These are phyloP conservation scores for Fistulinella prunicolor DNA, from an alignment of 768 basidiomycete species.

Conservation along the genomic window DNA sequence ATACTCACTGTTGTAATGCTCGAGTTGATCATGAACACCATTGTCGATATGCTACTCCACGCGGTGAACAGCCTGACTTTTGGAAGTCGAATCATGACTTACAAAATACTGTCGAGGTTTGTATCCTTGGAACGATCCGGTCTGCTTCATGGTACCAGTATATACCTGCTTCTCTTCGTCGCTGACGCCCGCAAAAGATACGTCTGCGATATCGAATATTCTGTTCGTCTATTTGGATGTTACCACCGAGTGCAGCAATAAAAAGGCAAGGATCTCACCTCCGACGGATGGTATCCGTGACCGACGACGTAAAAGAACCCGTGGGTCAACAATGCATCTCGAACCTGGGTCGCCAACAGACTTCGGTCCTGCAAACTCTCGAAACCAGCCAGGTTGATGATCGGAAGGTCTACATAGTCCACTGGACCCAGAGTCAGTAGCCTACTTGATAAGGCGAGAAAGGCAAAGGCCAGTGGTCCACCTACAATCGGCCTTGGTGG, in stretches of 20 bases:
- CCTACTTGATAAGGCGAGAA: neutral
- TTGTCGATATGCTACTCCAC: constrained; percentile 51
- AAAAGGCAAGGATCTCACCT: constrained; percentile 20
- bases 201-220: constrained; percentile 49
- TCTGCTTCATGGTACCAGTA: constrained; percentile 39
- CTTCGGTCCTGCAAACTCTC: constrained; percentile 37
- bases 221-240: constrained; percentile 39
- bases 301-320: constrained; percentile 44
- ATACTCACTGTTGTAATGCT: constrained; percentile 57
- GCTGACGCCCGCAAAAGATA: constrained; percentile 41
- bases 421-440: constrained; percentile 31
- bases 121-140: constrained; percentile 51
- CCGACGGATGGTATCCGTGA: constrained; percentile 38
- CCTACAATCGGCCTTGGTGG: constrained; percentile 36
- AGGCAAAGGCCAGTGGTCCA: neutral
- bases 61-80: neutral
- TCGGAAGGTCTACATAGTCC: constrained; percentile 49
- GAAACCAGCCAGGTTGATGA: constrained; percentile 48
- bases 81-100: neutral
- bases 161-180: constrained; percentile 44
- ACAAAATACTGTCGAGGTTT: constrained; percentile 53
- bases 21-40: constrained; percentile 61
- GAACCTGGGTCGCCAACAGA: constrained; percentile 38
- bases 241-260: constrained; percentile 12
- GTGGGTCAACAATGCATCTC: constrained; percentile 43